Base-by-base conservation (phyloP, 805 yeast species). In the Pichia insulana region DNA sequence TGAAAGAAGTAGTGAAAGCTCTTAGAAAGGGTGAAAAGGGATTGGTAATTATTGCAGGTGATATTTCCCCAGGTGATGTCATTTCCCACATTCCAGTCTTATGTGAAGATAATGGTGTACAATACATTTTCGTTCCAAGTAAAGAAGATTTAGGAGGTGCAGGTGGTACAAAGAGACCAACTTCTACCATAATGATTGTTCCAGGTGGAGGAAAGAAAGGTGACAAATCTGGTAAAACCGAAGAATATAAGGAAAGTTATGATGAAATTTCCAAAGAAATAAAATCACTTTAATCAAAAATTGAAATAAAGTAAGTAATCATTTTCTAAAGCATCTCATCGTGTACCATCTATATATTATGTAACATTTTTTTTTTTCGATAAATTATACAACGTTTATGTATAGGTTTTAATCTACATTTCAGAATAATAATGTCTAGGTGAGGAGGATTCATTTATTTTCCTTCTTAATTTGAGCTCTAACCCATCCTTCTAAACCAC, bases 401-500 rank as follows among this genome's bases (percentile, higher is more conserved):
- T 10, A 28, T 35, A 35, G 20, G 28, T 10, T 20, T 5, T 12
- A 26, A 20, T 7, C 19, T 32, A 28, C 25, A 20, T 16, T 34
- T 43, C 28, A 28, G 31, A 12, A 28, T 28, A 28, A 28, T 12
- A 12, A 22, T 22, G 8, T 22, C 25, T 22, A 22, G 25, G 25
- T 5, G 8, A 22, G 25, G 25, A 8, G 8, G 8, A 6, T 6
- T 40, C 35, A 25, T 18, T 26, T 22, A 20, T 13, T 31, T 41
- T 56, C 57, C 39, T 59, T 57, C 47, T 54, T 52, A 50, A 81
- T 66, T 61, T 86, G 83, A 17, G 88, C 71, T 63, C 74, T 83
- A 45, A 92, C 97, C 99, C 99, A 92, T 34, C 95, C 95, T 72
- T 92, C 99, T 45, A 92, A 76, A 44, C 99, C 99, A 38, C 98